These are phyloP conservation scores for Hemisphaericaspora xylofermentans DNA, from an alignment of 1,139 yeast genomes.

Conservation along the genomic window DNA sequence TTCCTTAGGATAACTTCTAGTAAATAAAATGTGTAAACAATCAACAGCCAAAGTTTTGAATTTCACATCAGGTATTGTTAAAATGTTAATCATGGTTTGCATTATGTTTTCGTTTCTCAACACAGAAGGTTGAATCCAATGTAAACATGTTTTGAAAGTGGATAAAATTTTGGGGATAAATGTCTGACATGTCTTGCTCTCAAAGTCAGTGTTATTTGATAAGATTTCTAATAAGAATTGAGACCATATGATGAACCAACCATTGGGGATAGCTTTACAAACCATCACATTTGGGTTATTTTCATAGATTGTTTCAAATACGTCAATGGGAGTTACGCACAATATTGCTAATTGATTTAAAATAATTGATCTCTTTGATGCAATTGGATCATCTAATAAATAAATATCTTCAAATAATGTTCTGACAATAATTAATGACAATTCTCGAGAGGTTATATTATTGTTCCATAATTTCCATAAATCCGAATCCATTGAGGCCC, in stretches of 20 bases:
- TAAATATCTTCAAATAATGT: constrained; percentile 94
- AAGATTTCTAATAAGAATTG: constrained; percentile 57
- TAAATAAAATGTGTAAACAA: constrained; percentile 83
- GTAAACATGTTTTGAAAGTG: constrained; percentile 83
- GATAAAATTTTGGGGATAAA: constrained; percentile 72
- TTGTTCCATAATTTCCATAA: constrained; percentile 73
- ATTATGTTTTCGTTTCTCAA: constrained; percentile 67
- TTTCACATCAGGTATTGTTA: constrained; percentile 59
- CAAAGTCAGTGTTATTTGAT: constrained; percentile 27
- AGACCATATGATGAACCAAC: constrained; percentile 88
- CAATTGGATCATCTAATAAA: constrained; percentile 85
- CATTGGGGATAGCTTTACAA: constrained; percentile 62
- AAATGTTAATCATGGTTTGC: constrained; percentile 59
- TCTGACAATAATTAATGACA: constrained; percentile 73
- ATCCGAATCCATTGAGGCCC: constrained; percentile 85
- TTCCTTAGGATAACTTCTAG: constrained; percentile 68
- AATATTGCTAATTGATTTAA: constrained; percentile 82
- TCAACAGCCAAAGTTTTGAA: constrained; percentile 85
- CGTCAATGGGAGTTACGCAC: constrained; percentile 69
- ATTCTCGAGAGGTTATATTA: constrained; percentile 63
- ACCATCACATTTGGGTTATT: constrained; percentile 60
- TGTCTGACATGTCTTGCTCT: constrained; percentile 37
- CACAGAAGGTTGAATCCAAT: constrained; percentile 84
- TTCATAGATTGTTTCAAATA: constrained; percentile 68
- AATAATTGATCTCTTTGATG: constrained; percentile 74